Conservation (phyloP, 164 flowering plant genomes). For the Houttuynia cordata region DNA sequence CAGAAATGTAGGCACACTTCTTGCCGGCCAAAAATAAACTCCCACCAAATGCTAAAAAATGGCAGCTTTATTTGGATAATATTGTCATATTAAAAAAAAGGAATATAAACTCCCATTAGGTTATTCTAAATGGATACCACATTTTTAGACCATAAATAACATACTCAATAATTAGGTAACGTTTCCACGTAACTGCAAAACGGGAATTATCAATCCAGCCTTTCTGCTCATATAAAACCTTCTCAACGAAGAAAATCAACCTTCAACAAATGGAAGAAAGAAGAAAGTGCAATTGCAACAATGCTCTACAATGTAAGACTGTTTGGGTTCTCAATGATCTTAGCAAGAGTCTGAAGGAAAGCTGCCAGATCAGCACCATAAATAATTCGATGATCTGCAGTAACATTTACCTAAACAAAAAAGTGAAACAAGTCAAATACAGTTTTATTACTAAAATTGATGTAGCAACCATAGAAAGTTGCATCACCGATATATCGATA, state of each 20-base stretch:
- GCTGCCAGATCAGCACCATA: slow-evolving; percentile 95
- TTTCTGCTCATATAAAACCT: background rate
- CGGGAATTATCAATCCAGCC: background rate
- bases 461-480: too few species aligned
- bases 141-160: too few species aligned
- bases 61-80: too few species aligned
- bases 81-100: too few species aligned
- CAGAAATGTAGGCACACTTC: too few species aligned
- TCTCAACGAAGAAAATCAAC: background rate
- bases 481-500: too few species aligned
- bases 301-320: slow-evolving; percentile 58
- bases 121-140: too few species aligned
- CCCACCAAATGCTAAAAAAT: too few species aligned
- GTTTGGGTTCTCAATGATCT: slow-evolving; percentile 78
- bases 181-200: background rate
- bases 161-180: too few species aligned
- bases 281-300: background rate
- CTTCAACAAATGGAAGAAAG: background rate
- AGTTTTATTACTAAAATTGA: too few species aligned
- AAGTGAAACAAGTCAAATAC: background rate
- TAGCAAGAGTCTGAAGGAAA: slow-evolving; percentile 80
- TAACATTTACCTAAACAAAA: slow-evolving; percentile 73
- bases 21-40: too few species aligned
- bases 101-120: too few species aligned
- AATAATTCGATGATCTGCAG: slow-evolving; percentile 81